Conservation (phyloP, 2,329 filamentous ascomycete genomes). For the Emergomyces pasteurianus region DNA sequence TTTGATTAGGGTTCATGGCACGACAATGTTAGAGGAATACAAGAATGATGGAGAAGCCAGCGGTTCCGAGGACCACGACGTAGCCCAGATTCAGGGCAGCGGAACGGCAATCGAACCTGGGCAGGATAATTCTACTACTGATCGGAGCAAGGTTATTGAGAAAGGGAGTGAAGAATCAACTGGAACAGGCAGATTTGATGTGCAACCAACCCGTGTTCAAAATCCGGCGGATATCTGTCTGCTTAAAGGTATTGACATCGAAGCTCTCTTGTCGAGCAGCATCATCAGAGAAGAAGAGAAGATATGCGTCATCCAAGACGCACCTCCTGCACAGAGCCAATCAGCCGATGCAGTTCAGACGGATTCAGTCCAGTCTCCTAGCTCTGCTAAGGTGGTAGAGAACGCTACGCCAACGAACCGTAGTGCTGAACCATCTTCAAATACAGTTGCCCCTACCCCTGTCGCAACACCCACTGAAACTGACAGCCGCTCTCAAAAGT, state of each 20-base stretch:
- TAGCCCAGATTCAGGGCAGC: constrained; percentile 13
- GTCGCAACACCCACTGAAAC: neutral
- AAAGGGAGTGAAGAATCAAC: constrained; percentile 13
- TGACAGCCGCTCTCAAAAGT: neutral
- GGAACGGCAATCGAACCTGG: constrained; percentile 7
- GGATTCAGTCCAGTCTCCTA: neutral
- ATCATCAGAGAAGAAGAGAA: neutral
- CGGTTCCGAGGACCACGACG: constrained; percentile 39
- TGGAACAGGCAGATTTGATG: constrained; percentile 14
- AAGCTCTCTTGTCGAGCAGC: neutral
- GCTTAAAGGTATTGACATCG: neutral
- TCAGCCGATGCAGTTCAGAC: neutral
- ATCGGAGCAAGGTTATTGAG: constrained; percentile 15
- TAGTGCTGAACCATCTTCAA: neutral
- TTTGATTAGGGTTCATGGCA: constrained; percentile 81
- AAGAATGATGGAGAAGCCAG: constrained; percentile 68
- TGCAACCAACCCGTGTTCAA: constrained; percentile 1
- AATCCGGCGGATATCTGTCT: neutral
- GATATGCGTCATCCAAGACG: neutral
- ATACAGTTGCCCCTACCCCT: neutral
- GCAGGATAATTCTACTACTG: constrained; percentile 16
- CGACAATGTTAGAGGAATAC: constrained; percentile 86
- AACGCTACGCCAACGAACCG: neutral
- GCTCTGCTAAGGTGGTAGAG: neutral
- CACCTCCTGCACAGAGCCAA: neutral